These are phyloP conservation scores for Epichloe scottii DNA, from an alignment of 2,329 filamentous ascomycete genomes.

Conservation along the genomic window DNA sequence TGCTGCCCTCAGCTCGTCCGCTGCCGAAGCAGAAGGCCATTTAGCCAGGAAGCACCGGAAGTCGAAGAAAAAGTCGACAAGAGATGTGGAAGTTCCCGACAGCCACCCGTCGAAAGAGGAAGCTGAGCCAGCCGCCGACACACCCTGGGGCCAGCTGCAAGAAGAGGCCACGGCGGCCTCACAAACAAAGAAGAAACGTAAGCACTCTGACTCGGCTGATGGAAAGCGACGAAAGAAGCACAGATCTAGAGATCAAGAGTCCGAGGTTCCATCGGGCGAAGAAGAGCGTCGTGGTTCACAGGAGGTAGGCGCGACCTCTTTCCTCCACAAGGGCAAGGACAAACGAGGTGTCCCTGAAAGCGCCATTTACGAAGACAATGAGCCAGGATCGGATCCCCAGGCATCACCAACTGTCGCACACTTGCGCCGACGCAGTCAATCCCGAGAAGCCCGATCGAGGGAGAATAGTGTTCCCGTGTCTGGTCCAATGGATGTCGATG, in stretches of 20 bases:
- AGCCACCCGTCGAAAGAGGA: constrained; percentile 1
- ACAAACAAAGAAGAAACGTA: constrained; percentile 22
- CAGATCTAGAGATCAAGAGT: constrained; percentile 14
- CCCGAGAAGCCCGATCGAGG: constrained; percentile 15
- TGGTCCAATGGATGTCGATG: constrained; percentile 15
- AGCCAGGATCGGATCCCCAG: constrained; percentile 10
- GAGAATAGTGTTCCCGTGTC: constrained; percentile 13
- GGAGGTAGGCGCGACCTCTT: constrained; percentile 3
- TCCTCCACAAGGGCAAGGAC: constrained; percentile 7
- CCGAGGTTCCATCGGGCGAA: constrained; percentile 8
- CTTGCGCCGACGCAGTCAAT: constrained; percentile 14
- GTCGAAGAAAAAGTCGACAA: constrained; percentile 13
- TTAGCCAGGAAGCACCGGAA: constrained; percentile 14
- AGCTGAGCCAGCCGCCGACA: constrained; percentile 1
- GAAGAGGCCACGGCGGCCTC: constrained; percentile 10
- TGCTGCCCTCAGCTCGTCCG: constrained; percentile 5
- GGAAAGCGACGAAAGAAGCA: constrained; percentile 23
- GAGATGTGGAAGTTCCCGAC: constrained; percentile 3
- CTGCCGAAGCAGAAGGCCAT: constrained; percentile 4
- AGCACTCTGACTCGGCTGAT: constrained; percentile 16
- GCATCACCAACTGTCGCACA: constrained; percentile 17
- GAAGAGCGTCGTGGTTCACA: neutral
- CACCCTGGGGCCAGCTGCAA: constrained; percentile 2
- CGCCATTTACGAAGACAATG: constrained; percentile 11
- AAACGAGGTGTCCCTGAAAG: constrained; percentile 6